A percentile compares a stretch with the other conserved stretches of the same genome.
These are phyloP conservation scores for Xenosphaeropsis pyriputrescens DNA, from an alignment of 2,329 filamentous ascomycete species.

Conservation along the genomic window DNA sequence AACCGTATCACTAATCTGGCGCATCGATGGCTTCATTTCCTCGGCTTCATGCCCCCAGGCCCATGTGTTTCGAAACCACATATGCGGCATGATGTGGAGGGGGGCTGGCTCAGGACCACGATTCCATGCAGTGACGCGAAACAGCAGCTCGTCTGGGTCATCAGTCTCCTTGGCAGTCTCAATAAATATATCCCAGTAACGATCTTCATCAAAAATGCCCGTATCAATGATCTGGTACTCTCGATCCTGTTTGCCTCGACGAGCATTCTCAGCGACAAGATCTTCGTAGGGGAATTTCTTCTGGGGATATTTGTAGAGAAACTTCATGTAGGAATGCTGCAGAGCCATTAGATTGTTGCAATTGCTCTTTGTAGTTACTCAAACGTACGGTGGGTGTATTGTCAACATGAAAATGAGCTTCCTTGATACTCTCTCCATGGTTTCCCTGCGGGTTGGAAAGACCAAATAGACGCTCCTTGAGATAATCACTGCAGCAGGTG, in stretches of 20 bases:
- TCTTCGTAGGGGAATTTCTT: constrained; percentile 84
- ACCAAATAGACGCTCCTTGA: constrained; percentile 91
- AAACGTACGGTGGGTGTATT: constrained; percentile 53
- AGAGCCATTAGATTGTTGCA: neutral
- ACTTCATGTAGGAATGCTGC: constrained; percentile 98
- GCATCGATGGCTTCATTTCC: constrained; percentile 69
- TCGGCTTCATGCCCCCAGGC: constrained; percentile 71
- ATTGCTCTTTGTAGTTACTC: constrained; percentile 6
- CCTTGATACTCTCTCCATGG: constrained; percentile 93
- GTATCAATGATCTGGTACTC: constrained; percentile 93
- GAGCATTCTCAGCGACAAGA: constrained; percentile 70
- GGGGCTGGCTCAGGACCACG: constrained; percentile 81
- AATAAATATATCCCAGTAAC: constrained; percentile 95
- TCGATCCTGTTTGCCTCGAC: constrained; percentile 57
- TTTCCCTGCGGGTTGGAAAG: constrained; percentile 94
- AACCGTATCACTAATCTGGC: constrained; percentile 47
- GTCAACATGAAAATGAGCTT: constrained; percentile 91
- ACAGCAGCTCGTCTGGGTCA: constrained; percentile 80
- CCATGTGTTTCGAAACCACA: constrained; percentile 98
- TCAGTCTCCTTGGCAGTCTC: constrained; percentile 92
- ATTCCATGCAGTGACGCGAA: constrained; percentile 94
- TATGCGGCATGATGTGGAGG: constrained; percentile 83
- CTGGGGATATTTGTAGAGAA: constrained; percentile 94
- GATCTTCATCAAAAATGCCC: constrained; percentile 71
- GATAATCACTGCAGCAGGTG: constrained; percentile 53